Evolutionary conservation across 257 asterid genomes (phyloP), one percentile per base, ranked within the genome.

Genomic region (Penstemon barbatus): DNA sequence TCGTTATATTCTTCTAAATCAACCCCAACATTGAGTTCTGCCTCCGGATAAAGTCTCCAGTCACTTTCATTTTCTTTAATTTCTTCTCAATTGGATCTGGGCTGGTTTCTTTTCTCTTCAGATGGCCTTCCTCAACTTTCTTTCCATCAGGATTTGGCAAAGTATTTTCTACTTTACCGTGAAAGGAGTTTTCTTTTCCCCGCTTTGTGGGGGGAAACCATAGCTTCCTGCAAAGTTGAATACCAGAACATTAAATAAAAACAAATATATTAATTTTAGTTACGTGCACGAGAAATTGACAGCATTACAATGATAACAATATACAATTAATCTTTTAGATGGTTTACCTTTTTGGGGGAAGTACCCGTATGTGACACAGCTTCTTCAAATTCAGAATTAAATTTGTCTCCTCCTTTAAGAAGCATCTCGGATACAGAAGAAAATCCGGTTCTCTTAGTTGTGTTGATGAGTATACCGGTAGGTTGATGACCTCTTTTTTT

Each of bases 391-490:
- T 15, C 18, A 15, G 18, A 0, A 7, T 41, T 66, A 6, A 61
- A 58, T 18, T 3, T 11, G 3, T 63, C 76, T 0, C 61, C 65
- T 15, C 81, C 85, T 38, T 77, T 79, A 42, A 74, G 68, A 62
- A 83, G 79, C 85, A 83, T 77, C 55, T 77, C 83, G n/a, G 87
- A 83, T 73, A 91, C 97, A 57, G 90, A 85, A 8, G 90, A 79
- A 83, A 42, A 91, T 48, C 98, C 98, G 5, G 80, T 81, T 61
- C 84, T 86, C 80, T 89, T 92, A 12, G 95, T 96, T 44, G 82
- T 77, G 38, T 66, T 80, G 62, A 71, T 63, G 59, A 92, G 95
- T 11, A 77, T 74, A 57, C 98, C 98, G 51, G 97, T 92, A 61
- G 98, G 98, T 57, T 77, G 80, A 49, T 66, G 77, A 67, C 98